Conservation (phyloP, 2,329 filamentous ascomycete species). For the Arachnomyces sp. region DNA sequence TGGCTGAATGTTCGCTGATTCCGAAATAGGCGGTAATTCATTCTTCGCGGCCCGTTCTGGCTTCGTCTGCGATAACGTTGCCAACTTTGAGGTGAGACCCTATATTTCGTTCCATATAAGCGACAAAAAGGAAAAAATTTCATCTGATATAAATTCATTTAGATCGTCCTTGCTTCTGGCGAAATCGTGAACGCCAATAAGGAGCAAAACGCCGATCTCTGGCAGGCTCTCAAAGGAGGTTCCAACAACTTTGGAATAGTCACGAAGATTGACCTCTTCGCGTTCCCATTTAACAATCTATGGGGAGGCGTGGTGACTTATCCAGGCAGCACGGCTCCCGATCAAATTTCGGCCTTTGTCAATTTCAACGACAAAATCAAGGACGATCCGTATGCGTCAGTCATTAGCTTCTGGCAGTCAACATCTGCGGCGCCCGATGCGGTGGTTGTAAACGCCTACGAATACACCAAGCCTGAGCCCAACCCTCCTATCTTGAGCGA, state of each 20-base stretch:
- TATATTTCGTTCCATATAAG: too few relatives aligned
- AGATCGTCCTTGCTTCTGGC: slow-evolving; percentile 47
- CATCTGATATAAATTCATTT: too few relatives aligned
- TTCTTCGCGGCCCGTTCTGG: slow-evolving; percentile 41
- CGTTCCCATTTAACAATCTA: not conserved
- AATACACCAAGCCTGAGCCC: not conserved
- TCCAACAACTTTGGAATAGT: slow-evolving; percentile 30
- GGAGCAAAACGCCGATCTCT: slow-evolving; percentile 25
- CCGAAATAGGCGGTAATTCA: slow-evolving; percentile 33
- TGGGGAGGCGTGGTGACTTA: slow-evolving; percentile 1
- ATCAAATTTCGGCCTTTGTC: slow-evolving; percentile 1
- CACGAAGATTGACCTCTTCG: slow-evolving; percentile 19
- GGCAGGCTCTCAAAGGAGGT: slow-evolving; percentile 26
- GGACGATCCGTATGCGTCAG: not conserved
- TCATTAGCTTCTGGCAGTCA: not conserved
- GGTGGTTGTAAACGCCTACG: not conserved
- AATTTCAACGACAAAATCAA: slow-evolving; percentile 4
- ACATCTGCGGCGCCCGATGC: not conserved
- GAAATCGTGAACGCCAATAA: slow-evolving; percentile 39
- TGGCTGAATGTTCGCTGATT: not conserved
- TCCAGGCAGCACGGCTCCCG: not conserved
- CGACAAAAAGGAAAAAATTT: too few relatives aligned
- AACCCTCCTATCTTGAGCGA: slow-evolving; percentile 1
- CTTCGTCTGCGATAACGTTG: slow-evolving; percentile 43
- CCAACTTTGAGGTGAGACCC: slow-evolving; percentile 39